Percentiles rank a stretch among this genome's conserved stretches.
These are phyloP conservation scores for Jatropha podagrica DNA, from an alignment of 441 rosid species.

Conservation along the genomic window DNA sequence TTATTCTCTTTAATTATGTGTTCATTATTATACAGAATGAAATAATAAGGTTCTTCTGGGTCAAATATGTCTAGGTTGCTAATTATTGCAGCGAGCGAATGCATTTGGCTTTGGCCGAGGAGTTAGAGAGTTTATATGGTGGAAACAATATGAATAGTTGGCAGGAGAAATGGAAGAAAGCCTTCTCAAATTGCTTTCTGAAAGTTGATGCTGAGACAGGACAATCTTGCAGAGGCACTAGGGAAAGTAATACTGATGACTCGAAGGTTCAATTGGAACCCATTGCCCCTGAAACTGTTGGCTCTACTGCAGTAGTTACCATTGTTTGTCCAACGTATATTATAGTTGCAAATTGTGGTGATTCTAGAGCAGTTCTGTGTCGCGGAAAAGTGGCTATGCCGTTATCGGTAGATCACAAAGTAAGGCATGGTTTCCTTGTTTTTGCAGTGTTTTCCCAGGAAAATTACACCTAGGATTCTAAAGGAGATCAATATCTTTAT, in stretches of 20 bases:
- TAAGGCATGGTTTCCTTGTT: slow-evolving; percentile 29
- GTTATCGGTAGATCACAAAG: slow-evolving; percentile 83
- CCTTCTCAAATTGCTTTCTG: slow-evolving; percentile 60
- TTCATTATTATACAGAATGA: neutral
- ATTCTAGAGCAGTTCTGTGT: slow-evolving; percentile 83
- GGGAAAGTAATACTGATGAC: neutral
- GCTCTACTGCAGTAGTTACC: slow-evolving; percentile 87
- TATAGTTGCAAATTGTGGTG: slow-evolving; percentile 81
- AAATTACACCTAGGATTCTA: slow-evolving; percentile 6
- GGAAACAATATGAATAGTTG: slow-evolving; percentile 41
- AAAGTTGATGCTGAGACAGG: slow-evolving; percentile 69
- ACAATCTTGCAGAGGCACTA: slow-evolving; percentile 35
- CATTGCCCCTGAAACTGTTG: slow-evolving; percentile 80
- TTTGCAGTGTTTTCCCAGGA: slow-evolving; percentile 6
- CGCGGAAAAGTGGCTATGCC: slow-evolving; percentile 77
- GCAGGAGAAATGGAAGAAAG: slow-evolving; percentile 64
- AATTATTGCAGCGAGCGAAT: slow-evolving; percentile 62
- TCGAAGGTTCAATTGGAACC: slow-evolving; percentile 26
- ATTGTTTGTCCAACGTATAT: slow-evolving; percentile 64
- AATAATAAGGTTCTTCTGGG: neutral
- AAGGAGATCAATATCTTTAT: slow-evolving; percentile 17
- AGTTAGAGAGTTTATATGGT: slow-evolving; percentile 41
- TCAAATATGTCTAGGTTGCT: slow-evolving; percentile 51
- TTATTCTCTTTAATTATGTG: neutral
- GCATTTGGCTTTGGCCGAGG: slow-evolving; percentile 66